These are phyloP conservation scores for Grosmannia clavigera DNA, from an alignment of 2,329 filamentous ascomycete species.

Conservation along the genomic window DNA sequence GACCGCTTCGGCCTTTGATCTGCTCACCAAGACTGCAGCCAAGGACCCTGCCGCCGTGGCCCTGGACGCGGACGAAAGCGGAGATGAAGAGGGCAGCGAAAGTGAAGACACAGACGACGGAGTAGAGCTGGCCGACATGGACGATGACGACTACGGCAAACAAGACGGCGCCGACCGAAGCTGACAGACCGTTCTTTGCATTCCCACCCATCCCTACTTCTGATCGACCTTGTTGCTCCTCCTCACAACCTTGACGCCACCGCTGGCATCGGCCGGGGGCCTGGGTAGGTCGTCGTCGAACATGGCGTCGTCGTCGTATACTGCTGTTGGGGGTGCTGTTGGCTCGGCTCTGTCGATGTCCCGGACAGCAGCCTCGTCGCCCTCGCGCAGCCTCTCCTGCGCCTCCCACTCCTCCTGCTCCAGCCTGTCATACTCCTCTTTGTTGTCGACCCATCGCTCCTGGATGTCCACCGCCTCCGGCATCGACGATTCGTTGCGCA, in stretches of 20 bases:
- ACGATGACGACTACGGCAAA: slow-evolving; percentile 25
- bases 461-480: slow-evolving; percentile 85
- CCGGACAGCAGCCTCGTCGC: slow-evolving; percentile 16
- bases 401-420: slow-evolving; percentile 60
- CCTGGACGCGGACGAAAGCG: slow-evolving; percentile 31
- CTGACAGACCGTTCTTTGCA: not conserved
- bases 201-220: not conserved
- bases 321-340: slow-evolving; percentile 27
- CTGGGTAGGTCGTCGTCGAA: slow-evolving; percentile 10
- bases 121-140: slow-evolving; percentile 31
- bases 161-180: not conserved
- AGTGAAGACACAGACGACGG: slow-evolving; percentile 14
- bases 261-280: slow-evolving; percentile 15
- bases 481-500: slow-evolving; percentile 61
- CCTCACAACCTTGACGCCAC: slow-evolving; percentile 60
- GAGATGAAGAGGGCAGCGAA: slow-evolving; percentile 21
- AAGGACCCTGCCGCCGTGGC: slow-evolving; percentile 30
- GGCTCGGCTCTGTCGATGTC: slow-evolving; percentile 14
- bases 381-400: slow-evolving; percentile 45
- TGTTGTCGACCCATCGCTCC: slow-evolving; percentile 87
- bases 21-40: slow-evolving; percentile 16
- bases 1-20: slow-evolving; percentile 17
- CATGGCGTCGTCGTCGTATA: slow-evolving; percentile 28
- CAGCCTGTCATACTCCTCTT: slow-evolving; percentile 72
- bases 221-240: slow-evolving; percentile 40